These are phyloP conservation scores for Ceratobasidium sp. DNA, from an alignment of 1,284 basidiomycete genomes.

Conservation along the genomic window DNA sequence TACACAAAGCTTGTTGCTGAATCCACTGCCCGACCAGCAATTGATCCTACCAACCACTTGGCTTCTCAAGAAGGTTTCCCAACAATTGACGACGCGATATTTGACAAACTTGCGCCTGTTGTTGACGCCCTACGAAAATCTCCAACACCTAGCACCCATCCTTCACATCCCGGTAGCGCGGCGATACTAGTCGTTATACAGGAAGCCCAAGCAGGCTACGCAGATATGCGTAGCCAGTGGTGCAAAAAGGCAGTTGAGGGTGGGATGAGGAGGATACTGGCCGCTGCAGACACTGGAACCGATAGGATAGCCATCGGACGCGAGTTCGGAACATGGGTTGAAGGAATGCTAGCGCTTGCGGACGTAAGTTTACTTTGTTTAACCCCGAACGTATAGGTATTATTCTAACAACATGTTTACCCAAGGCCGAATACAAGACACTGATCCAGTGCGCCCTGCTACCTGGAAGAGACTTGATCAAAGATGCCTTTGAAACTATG, in stretches of 20 bases:
- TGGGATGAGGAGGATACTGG: slow-evolving; percentile 72
- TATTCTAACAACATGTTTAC: neutral
- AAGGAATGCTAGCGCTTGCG: slow-evolving; percentile 61
- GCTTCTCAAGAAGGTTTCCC: slow-evolving; percentile 52
- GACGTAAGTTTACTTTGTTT: slow-evolving; percentile 60
- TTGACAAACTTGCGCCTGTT: slow-evolving; percentile 67
- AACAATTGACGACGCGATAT: slow-evolving; percentile 64
- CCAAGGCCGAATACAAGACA: slow-evolving; percentile 69
- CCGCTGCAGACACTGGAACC: slow-evolving; percentile 55
- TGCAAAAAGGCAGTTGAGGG: slow-evolving; percentile 73
- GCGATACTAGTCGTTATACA: slow-evolving; percentile 70
- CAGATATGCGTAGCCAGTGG: slow-evolving; percentile 84
- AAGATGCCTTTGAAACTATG: slow-evolving; percentile 65
- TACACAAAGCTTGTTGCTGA: slow-evolving; percentile 85
- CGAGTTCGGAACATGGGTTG: slow-evolving; percentile 75
- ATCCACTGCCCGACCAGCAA: slow-evolving; percentile 71
- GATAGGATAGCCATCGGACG: slow-evolving; percentile 70
- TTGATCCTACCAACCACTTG: slow-evolving; percentile 66
- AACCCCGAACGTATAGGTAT: slow-evolving; percentile 7
- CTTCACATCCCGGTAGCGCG: slow-evolving; percentile 76
- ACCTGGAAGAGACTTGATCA: slow-evolving; percentile 58
- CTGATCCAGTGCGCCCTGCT: slow-evolving; percentile 71
- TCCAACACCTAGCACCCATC: slow-evolving; percentile 77
- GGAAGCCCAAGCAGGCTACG: slow-evolving; percentile 81
- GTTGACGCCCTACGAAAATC: slow-evolving; percentile 69